These are phyloP conservation scores for Kalanchoe fedtschenkoi DNA, from an alignment of 164 flowering plant species.

Conservation along the genomic window DNA sequence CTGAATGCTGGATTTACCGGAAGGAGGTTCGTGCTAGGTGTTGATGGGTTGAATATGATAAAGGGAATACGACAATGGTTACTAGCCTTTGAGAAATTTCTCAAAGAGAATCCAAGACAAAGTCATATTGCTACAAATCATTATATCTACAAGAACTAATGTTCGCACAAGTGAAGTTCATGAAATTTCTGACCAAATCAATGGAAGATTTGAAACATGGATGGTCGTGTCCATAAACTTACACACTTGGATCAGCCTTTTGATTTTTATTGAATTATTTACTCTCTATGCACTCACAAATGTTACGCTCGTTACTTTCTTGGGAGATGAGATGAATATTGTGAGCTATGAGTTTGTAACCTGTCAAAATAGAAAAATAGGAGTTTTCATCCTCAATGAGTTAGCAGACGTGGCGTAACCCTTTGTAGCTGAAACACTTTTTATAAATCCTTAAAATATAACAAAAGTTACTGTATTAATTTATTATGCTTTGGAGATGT, in stretches of 20 bases:
- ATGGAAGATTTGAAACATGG: constrained; percentile 89
- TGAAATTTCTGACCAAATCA: constrained; percentile 95
- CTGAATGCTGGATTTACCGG: too few species aligned
- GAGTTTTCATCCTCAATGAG: constrained; percentile 97
- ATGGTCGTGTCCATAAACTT: constrained; percentile 85
- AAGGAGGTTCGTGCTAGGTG: constrained; percentile 93
- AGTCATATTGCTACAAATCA: constrained; percentile 84
- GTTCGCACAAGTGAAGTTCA: constrained; percentile 95
- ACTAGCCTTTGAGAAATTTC: constrained; percentile 89
- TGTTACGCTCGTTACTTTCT: constrained; percentile 33
- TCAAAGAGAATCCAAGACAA: constrained; percentile 62
- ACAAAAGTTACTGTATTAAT: constrained; percentile 81
- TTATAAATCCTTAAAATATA: constrained; percentile 93
- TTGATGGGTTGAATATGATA: constrained; percentile 92
- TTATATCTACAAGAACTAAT: constrained; percentile 89
- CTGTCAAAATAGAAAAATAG: constrained; percentile 85
- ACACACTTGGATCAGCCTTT: constrained; percentile 91
- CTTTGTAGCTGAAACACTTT: constrained; percentile 89
- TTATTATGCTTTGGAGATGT: constrained; percentile 51
- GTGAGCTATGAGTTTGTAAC: constrained; percentile 98
- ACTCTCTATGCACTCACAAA: constrained; percentile 74
- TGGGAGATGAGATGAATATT: constrained; percentile 98
- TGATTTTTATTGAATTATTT: constrained; percentile 71
- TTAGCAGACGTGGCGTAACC: constrained; percentile 99
- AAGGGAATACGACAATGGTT: constrained; percentile 92